phyloP scores from a whole-genome alignment of 2,329 filamentous ascomycete species.

The Sclerotinia subarctica region DNA sequence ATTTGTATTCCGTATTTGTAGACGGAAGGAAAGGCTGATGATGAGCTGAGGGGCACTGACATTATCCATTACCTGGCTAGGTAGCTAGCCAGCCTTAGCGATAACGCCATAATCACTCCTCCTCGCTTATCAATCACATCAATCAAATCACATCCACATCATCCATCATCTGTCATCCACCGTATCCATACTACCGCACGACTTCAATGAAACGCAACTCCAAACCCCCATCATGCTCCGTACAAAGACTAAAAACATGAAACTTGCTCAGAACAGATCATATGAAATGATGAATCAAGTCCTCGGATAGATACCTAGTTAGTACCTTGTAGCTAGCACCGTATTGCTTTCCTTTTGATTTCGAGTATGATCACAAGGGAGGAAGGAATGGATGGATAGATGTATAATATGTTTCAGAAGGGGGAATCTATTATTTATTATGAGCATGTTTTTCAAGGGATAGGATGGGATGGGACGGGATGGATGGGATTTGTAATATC shows the following conservation, averaged over 20 bases:
- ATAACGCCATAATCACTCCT: not conserved
- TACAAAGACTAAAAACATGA: slow-evolving; percentile 4
- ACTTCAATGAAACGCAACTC: not conserved
- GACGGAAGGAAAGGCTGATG: not conserved
- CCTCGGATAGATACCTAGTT: not conserved
- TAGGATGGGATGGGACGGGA: not conserved
- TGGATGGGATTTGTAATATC: too few species aligned
- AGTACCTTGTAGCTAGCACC: too few species aligned
- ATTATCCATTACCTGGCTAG: too few species aligned
- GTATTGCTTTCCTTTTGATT: too few species aligned
- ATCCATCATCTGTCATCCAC: too few species aligned
- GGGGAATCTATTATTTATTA: not conserved
- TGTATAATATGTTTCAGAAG: too few species aligned
- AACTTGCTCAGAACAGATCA: slow-evolving; percentile 22
- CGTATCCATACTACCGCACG: too few species aligned
- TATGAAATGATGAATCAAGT: not conserved
- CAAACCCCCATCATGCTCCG: not conserved
- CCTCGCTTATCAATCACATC: slow-evolving; percentile 17
- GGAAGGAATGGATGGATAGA: too few species aligned
- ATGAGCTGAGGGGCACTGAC: not conserved
- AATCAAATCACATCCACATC: too few species aligned
- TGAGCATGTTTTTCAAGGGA: slow-evolving; percentile 15
- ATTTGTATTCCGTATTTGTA: not conserved
- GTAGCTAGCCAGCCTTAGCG: not conserved
- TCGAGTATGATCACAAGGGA: too few species aligned